A percentile compares a stretch with the other conserved stretches of the same genome.
These are phyloP conservation scores for Oryza officinalis DNA, from an alignment of 176 grass and related monocot genomes.

Conservation along the genomic window DNA sequence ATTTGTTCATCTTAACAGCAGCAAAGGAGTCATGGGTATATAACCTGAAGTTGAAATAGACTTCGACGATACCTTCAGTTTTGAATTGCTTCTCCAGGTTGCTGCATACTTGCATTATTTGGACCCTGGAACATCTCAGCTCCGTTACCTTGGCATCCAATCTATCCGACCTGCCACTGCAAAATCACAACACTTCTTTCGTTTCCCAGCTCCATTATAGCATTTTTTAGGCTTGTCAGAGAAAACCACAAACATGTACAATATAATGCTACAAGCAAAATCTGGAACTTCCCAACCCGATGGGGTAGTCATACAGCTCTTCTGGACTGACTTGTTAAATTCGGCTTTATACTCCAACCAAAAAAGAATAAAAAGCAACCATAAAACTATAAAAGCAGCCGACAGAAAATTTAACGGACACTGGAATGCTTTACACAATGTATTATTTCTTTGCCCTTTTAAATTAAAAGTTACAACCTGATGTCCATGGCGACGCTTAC, in stretches of 20 bases:
- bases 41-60: background rate
- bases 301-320: background rate
- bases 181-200: background rate
- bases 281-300: background rate
- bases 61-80: background rate
- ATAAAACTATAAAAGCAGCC: conserved; percentile 13
- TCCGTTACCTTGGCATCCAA: background rate
- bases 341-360: conserved; percentile 1
- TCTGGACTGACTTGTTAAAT: background rate
- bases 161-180: background rate
- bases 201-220: background rate
- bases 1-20: background rate
- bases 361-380: background rate
- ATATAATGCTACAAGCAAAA: background rate
- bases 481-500: conserved; percentile 17
- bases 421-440: conserved; percentile 24
- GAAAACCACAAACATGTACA: background rate
- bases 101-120: background rate
- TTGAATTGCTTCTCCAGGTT: background rate
- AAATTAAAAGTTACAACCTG: conserved; percentile 29
- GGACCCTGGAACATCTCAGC: no score
- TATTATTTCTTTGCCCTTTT: conserved; percentile 40
- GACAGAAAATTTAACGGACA: background rate
- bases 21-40: background rate
- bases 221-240: background rate